Evolutionary conservation across 768 basidiomycete genomes (phyloP), one percentile per base, ranked within the genome.

Genomic region (Cystofilobasidium macerans): DNA sequence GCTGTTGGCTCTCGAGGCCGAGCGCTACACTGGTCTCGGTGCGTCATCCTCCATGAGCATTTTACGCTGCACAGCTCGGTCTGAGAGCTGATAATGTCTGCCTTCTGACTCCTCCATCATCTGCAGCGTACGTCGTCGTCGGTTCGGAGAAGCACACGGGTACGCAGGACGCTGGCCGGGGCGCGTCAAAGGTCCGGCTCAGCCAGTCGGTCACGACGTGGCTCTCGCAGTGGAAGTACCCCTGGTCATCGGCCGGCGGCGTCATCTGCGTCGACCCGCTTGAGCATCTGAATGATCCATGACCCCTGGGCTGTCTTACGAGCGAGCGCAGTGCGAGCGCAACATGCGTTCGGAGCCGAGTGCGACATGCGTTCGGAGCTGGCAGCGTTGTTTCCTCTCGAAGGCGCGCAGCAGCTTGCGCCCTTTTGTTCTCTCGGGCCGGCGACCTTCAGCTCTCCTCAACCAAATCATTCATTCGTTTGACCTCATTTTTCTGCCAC

Each of bases 131-230:
- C 74, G 78, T 89, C 24, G 81, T 99, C 51, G 89, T 98, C 8
- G 94, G 95, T 24, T 91, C 97, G 77, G 89, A 94, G 76, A 94
- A 92, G 76, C 94, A 97, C 75, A 90, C 89, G 0, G 93, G 88
- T 2, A 86, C 85, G n/a, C 89, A 93, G 72, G 90, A 93, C 72
- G 78, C 82, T 4, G 83, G 66, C 33, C 82, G 91, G 43, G 90
- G 90, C 32, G 84, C 89, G 3, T 89, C 89, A 11, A 85, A 88
- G 61, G 82, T 84, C 28, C 85, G 93, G 14, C 80, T 97, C 8
- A 88, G 88, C 16, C 83, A 88, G 1, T 89, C 88, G 13, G 86
- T 95, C 48, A 85, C 88, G 68, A 88, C 91, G 72, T 94, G 87
- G 86, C 77, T 97, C 54, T 88, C 91, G 71, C 83, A 87, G 63